These are phyloP conservation scores for Rhodotorula sp. DNA, from an alignment of 1,284 basidiomycete species.

Conservation along the genomic window DNA sequence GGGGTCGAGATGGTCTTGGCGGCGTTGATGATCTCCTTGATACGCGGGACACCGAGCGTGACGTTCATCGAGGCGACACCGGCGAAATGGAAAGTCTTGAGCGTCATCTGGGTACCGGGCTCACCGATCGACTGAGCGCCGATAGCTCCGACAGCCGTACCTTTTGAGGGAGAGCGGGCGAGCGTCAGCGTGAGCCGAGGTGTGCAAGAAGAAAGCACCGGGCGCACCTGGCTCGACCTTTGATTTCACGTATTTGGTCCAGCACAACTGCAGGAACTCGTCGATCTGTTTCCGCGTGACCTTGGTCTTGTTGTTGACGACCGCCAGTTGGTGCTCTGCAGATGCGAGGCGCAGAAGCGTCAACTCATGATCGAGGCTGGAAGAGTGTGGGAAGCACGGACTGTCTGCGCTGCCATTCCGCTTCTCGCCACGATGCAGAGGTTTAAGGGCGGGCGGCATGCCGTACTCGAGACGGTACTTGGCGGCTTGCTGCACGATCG, in stretches of 20 bases:
- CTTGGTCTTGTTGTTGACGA: slow-evolving; percentile 85
- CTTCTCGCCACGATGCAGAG: slow-evolving; percentile 12
- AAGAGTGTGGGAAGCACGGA: neutral
- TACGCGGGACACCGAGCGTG: slow-evolving; percentile 97
- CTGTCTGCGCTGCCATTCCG: slow-evolving; percentile 9
- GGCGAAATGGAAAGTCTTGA: slow-evolving; percentile 99
- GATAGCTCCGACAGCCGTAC: slow-evolving; percentile 95
- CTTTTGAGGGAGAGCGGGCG: slow-evolving; percentile 49
- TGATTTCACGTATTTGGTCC: slow-evolving; percentile 86
- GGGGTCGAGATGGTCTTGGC: slow-evolving; percentile 96
- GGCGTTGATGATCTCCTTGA: slow-evolving; percentile 99
- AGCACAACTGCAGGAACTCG: slow-evolving; percentile 80
- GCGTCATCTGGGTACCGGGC: slow-evolving; percentile 98
- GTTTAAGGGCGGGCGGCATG: slow-evolving; percentile 71
- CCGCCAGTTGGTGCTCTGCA: slow-evolving; percentile 38
- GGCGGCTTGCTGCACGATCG: slow-evolving; percentile 69
- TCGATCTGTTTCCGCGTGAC: slow-evolving; percentile 78
- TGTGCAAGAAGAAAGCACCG: slow-evolving; percentile 1
- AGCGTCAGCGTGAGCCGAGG: slow-evolving; percentile 16
- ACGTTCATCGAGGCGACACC: slow-evolving; percentile 99
- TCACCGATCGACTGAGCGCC: slow-evolving; percentile 99
- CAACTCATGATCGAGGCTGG: neutral
- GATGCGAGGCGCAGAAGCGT: neutral
- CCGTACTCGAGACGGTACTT: slow-evolving; percentile 69
- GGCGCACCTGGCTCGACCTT: slow-evolving; percentile 83